Evolutionary conservation across 2,329 filamentous ascomycete species (phyloP), one percentile per base, ranked within the genome.

Genomic region (Herpomyces periplanetae): DNA sequence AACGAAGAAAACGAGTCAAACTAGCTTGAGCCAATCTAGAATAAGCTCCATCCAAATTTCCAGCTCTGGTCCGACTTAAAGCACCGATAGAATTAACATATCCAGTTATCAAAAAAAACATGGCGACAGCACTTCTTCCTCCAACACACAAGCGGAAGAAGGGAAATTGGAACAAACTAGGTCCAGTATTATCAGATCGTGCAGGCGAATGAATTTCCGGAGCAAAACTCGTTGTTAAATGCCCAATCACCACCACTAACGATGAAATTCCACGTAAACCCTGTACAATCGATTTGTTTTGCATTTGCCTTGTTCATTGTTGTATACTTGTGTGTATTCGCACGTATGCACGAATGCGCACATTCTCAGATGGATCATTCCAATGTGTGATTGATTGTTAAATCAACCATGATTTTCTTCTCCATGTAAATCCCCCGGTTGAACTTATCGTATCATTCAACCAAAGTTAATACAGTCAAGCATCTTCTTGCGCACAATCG

Each of bases 31-130:
- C 44, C 25, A 60, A 43, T 15, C 46, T 43, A 9, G 31, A 37
- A 25, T 53, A 47, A 6, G 51, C 50, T 1, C 40, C 41, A 16
- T 50, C 43, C 21, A 44, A 42, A 26, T 50, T 43, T 19, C 49
- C 51, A 13, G 46, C 37, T 20, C 48, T 44, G 28, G 41, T 47
- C 19, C 50, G 44, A 20, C 44, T 42, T 23, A 59, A 44, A 8
- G 53, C 49, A 28, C 57, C 56, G 20, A 58, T 41, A 3, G 50
- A 47, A 34, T 55, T 58, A 19, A 58, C 53, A 28, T 56, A 59
- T 22, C 53, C 53, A 1, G 62, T 68, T 19, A 71, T 33, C 25
- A 51, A 48, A 19, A 45, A 44, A 26, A 51, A 51, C 30, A 50
- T 48, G 23, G 46, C 47, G 13, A 51, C 47, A 16, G 46, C 47